A percentile compares a stretch with the other conserved stretches of the same genome.
phyloP scores from a whole-genome alignment of 352 stramenopile species.

The Globisporangium yorkense region DNA sequence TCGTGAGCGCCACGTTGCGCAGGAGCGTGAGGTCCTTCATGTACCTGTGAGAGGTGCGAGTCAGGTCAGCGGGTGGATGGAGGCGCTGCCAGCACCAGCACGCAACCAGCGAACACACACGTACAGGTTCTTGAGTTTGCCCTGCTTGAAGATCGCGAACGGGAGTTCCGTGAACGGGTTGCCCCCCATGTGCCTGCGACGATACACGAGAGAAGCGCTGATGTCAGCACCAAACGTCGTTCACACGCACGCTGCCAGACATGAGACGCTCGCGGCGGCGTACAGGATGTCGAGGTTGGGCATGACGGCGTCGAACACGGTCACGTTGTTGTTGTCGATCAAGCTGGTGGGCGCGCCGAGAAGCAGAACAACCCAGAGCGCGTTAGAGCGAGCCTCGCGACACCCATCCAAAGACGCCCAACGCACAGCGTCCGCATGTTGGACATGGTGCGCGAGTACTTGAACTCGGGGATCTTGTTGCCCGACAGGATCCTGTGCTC shows the following conservation, averaged over 20 bases:
- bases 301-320: not conserved
- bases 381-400: conserved; percentile 2
- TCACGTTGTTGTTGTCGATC: not conserved
- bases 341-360: conserved; percentile 1
- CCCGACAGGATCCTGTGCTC: not conserved
- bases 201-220: not conserved
- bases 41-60: not conserved
- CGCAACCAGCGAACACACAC: no score
- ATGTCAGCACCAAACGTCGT: not conserved
- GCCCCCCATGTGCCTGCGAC: not conserved
- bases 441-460: conserved; percentile 14
- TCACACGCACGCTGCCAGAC: no score
- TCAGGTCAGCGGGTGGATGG: not conserved
- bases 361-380: not conserved
- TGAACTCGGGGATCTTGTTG: not conserved
- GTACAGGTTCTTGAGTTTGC: not conserved
- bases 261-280: no score
- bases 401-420: not conserved
- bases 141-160: not conserved
- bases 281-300: not conserved
- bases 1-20: conserved; percentile 4
- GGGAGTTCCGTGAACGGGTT: not conserved
- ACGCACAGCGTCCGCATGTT: conserved; percentile 35
- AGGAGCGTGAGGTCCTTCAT: not conserved
- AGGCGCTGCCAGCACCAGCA: no score